Percentiles rank a stretch among this genome's conserved stretches.
phyloP scores from a whole-genome alignment of 805 yeast species.

The Ogataea pignaliae region DNA sequence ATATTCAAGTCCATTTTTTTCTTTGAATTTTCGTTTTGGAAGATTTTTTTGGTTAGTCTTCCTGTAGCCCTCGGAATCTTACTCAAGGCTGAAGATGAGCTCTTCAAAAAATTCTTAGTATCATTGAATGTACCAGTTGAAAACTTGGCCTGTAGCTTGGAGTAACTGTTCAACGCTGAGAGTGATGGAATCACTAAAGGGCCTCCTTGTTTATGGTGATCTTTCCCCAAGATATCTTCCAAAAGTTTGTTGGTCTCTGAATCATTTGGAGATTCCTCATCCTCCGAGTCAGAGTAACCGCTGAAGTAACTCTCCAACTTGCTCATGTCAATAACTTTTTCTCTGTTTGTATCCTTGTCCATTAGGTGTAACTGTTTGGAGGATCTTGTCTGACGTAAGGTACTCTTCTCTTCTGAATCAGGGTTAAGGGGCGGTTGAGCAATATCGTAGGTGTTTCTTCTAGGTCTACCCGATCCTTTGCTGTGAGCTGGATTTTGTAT shows the following conservation, averaged over 20 bases:
- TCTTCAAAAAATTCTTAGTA: neutral
- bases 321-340: conserved; percentile 23
- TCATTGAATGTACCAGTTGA: neutral
- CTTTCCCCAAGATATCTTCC: neutral
- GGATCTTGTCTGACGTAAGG: conserved; percentile 25
- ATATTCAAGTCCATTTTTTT: neutral
- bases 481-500: conserved; percentile 1
- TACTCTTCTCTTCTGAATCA: conserved; percentile 9
- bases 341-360: conserved; percentile 17
- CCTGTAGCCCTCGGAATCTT: neutral
- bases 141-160: neutral
- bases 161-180: conserved; percentile 1
- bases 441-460: conserved; percentile 28
- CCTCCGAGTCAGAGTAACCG: conserved; percentile 19
- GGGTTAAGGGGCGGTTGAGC: conserved; percentile 1
- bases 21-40: neutral
- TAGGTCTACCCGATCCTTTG: conserved; percentile 13
- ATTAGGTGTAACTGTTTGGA: conserved; percentile 25
- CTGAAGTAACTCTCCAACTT: conserved; percentile 29
- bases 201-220: neutral
- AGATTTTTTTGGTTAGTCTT: neutral
- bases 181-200: neutral
- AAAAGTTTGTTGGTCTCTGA: conserved; percentile 7
- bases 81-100: neutral
- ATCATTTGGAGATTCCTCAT: conserved; percentile 7